Base-by-base conservation (phyloP, 2,329 filamentous ascomycete species). In the Aspergillus clavatus region DNA sequence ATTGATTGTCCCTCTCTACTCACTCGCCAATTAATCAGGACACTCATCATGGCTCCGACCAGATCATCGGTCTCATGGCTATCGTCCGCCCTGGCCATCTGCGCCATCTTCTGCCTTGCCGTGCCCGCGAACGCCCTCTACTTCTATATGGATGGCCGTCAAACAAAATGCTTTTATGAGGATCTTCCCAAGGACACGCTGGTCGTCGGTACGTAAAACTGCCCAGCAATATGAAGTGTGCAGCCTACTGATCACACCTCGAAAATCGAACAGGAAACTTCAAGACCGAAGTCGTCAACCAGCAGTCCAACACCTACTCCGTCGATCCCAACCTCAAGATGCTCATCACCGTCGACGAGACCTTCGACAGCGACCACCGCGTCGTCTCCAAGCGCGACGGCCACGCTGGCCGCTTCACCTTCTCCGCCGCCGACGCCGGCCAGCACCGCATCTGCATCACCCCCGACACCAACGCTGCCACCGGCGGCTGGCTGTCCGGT, bases 291-390 rank as follows among this genome's bases (percentile, higher is more conserved):
- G 86, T 94, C 68, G 93, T 82, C 74, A 84, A 93, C 69, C 80
- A 87, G 46, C 73, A 83, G 56, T 72, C 76, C 46, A 79, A 81
- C 56, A 67, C 73, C 41, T 97, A 88, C 81, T 71, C 76, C 42
- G 77, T 84, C 63, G 87, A 93, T 67, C 77, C 83, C 53, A 84
- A 84, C 54, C 76, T 95, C 51, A 84, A 80, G 72, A 86, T 97
- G 67, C 87, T 84, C 72, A 94, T 97, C 61, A 90, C 88, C 12
- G 91, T 97, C 46, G 90, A 96, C 59, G 93, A 98, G 76, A 80
- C 86, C 62, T 98, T 98, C 72, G 90, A 97, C 79, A 91, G 94
- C 71, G 86, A 97, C 76, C 93, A 98, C 80, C 89, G 90, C 53
- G 87, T 98, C 51, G 87, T 97, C 52, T 87, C 84, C 54, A 89